Evolutionary conservation across 768 basidiomycete species (phyloP).

Genomic region (Mrakia gelida): DNA sequence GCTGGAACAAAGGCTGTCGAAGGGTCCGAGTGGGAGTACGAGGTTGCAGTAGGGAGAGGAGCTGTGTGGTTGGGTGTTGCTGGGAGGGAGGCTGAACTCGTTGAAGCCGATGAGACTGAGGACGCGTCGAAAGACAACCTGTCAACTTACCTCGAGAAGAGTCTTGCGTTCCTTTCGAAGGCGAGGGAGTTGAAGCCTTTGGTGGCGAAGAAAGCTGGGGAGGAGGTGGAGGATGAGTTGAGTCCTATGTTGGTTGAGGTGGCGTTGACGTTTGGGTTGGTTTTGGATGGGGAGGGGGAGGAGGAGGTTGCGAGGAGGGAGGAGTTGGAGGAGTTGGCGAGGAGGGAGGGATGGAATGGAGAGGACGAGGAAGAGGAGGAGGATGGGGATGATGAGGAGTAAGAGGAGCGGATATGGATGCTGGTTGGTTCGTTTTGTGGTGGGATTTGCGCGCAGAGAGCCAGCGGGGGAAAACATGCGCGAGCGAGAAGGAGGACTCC

Average conservation of each 20-base stretch:
- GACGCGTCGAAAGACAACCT: not conserved
- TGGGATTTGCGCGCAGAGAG: too few relatives aligned
- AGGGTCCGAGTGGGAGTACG: constrained; percentile 1
- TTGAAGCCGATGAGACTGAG: not conserved
- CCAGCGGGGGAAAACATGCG: too few relatives aligned
- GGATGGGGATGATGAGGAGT: not conserved
- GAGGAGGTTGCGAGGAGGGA: not conserved
- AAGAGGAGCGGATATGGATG: not conserved
- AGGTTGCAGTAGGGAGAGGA: not conserved
- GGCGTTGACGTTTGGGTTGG: constrained; percentile 7
- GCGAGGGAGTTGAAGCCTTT: constrained; percentile 1
- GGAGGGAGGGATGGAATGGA: not conserved
- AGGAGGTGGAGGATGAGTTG: constrained; percentile 6
- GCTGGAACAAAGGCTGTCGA: too few relatives aligned
- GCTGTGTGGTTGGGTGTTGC: not conserved
- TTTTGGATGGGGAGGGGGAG: constrained; percentile 6
- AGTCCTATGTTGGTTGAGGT: constrained; percentile 3
- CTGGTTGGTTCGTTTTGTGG: too few relatives aligned
- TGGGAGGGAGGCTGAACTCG: not conserved
- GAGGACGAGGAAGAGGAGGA: not conserved
- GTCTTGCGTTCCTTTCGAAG: not conserved
- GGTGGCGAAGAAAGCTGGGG: not conserved
- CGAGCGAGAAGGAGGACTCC: too few relatives aligned
- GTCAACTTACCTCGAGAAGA: not conserved
- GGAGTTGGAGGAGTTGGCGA: constrained; percentile 7